These are phyloP conservation scores for Fusarium sp. DNA, from an alignment of 2,329 filamentous ascomycete genomes.

Conservation along the genomic window DNA sequence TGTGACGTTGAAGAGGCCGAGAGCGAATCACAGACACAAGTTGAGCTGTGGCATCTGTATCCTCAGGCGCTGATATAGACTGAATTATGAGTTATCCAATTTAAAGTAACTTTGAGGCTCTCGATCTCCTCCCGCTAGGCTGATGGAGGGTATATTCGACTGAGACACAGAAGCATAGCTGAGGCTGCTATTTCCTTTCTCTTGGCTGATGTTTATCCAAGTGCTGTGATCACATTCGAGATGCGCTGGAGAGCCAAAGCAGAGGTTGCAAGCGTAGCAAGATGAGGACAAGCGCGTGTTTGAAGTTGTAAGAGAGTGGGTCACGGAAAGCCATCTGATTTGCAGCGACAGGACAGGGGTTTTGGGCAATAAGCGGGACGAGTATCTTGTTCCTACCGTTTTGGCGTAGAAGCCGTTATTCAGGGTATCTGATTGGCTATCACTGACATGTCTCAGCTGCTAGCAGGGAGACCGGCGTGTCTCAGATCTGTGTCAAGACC, in stretches of 20 bases:
- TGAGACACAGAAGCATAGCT: slow-evolving; percentile 6
- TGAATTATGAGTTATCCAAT: slow-evolving; percentile 12
- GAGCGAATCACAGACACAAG: slow-evolving; percentile 21
- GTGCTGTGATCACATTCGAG: slow-evolving; percentile 14
- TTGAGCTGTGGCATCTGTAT: slow-evolving; percentile 11
- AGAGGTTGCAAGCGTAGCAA: slow-evolving; percentile 21
- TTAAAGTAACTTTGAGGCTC: slow-evolving; percentile 15
- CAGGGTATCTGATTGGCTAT: slow-evolving; percentile 23
- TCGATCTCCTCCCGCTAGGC: slow-evolving; percentile 1
- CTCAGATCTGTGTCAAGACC: slow-evolving; percentile 57
- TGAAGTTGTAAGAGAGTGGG: slow-evolving; percentile 40
- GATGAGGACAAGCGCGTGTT: slow-evolving; percentile 39
- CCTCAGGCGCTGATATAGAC: slow-evolving; percentile 30
- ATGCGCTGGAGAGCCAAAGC: slow-evolving; percentile 16
- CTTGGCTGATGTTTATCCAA: slow-evolving; percentile 10
- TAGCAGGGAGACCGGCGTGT: slow-evolving; percentile 42
- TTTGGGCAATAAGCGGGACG: slow-evolving; percentile 36
- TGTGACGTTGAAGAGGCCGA: slow-evolving; percentile 14
- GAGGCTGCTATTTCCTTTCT: slow-evolving; percentile 4
- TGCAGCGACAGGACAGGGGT: slow-evolving; percentile 26
- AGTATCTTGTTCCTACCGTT: slow-evolving; percentile 34
- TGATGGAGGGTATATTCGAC: slow-evolving; percentile 35
- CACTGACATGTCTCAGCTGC: slow-evolving; percentile 11
- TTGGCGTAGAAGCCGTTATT: slow-evolving; percentile 33
- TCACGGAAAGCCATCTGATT: slow-evolving; percentile 35